Base-by-base conservation (phyloP, 2,329 filamentous ascomycete genomes). In the Calycina herbarum region DNA sequence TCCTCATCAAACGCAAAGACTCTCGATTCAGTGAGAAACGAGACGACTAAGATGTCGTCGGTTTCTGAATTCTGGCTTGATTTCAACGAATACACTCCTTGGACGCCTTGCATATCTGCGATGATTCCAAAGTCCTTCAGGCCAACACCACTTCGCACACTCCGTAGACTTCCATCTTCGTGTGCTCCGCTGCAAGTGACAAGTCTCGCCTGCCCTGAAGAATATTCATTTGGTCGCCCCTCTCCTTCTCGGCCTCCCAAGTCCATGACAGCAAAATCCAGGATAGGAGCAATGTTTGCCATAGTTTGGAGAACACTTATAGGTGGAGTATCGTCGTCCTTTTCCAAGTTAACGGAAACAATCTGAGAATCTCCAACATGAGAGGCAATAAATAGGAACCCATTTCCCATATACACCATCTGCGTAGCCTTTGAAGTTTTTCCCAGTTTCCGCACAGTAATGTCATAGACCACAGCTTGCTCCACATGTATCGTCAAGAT, bases 181-280 rank as follows among this genome's bases (percentile, higher is more conserved):
- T 92, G 95, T 0, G 92, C 93, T 33, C 95, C 95, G 64, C 94
- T 97, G 0, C 93, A 94, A 1, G 94, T 94, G 11, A 99, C 93
- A 67, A 99, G 91, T 48, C 94, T 87, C 57, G 95, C 94, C 78
- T 99, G 94, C 0, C 95, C 95, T 0, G 94, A 97, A 0, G 94
- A 96, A 74, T 97, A 99, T 68, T 95, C 92, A 73, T 95, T 96
- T 2, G 89, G 90, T 65, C 92, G 89, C 8, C 84, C 87, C 69
- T 95, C 90, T 27, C 89, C 89, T 66, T 92, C 89, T 64, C 92
- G 85, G 71, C 93, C 94, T 0, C 94, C 94, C 83, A 98, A 91
- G 74, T 98, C 95, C 93, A 98, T 97, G 17, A 99, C 87, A 0
- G 91, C 89, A 72, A 99, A 97, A 76, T 99, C 95, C 48, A 98